Conservation (phyloP, 1,284 basidiomycete genomes). For the Papiliotrema fonsecae region DNA sequence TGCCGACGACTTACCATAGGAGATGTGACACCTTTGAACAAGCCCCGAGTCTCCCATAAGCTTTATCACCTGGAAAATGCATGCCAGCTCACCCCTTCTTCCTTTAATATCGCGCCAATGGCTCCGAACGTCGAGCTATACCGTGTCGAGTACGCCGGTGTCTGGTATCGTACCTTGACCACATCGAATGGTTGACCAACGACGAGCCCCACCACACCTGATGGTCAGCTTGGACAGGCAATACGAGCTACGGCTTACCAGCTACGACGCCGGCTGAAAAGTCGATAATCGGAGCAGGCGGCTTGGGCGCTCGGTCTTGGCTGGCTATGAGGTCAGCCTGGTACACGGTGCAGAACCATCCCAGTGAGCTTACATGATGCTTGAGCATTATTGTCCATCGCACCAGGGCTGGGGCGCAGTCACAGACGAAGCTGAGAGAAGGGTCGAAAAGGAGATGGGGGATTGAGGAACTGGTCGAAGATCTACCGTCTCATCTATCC, state of each 20-base stretch:
- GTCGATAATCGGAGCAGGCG: slow-evolving; percentile 32
- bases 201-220: slow-evolving; percentile 46
- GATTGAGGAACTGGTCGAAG: no score
- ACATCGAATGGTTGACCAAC: slow-evolving; percentile 49
- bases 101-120: slow-evolving; percentile 40
- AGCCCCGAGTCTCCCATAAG: slow-evolving; percentile 22
- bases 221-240: background rate
- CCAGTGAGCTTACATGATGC: background rate
- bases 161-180: slow-evolving; percentile 47
- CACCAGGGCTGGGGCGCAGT: background rate
- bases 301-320: slow-evolving; percentile 3
- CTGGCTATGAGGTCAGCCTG: background rate
- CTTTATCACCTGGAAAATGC: background rate
- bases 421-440: no score
- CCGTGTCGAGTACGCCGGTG: slow-evolving; percentile 36
- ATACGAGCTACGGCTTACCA: slow-evolving; percentile 20
- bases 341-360: no score
- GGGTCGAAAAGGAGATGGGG: no score
- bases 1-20: slow-evolving; percentile 40
- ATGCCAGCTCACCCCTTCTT: slow-evolving; percentile 22
- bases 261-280: slow-evolving; percentile 45
- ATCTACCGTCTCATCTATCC: no score
- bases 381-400: slow-evolving; percentile 1
- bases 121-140: slow-evolving; percentile 41
- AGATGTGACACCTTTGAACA: slow-evolving; percentile 48